A percentile compares a stretch with the other conserved stretches of the same genome.
These are phyloP conservation scores for Talaromyces pinophilus DNA, from an alignment of 2,329 filamentous ascomycete species.

Conservation along the genomic window DNA sequence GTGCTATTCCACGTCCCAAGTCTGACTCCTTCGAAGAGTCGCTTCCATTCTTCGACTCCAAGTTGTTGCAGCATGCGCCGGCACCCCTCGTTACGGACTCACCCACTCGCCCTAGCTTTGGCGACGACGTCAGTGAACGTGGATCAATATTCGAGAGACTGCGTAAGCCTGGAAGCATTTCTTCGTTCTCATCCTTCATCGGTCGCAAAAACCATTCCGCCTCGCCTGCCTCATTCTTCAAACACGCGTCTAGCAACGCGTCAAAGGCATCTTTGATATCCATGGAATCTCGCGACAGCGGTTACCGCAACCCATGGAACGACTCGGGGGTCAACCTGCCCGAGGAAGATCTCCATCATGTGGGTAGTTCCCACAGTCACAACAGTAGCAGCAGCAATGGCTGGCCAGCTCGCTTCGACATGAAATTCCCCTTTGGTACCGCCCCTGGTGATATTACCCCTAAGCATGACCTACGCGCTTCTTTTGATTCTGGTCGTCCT, in stretches of 20 bases:
- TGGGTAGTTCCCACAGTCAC: slow-evolving; percentile 59
- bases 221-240: slow-evolving; percentile 86
- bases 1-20: slow-evolving; percentile 95
- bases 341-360: slow-evolving; percentile 70
- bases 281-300: slow-evolving; percentile 91
- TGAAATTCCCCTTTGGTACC: slow-evolving; percentile 64
- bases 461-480: slow-evolving; percentile 78
- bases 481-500: slow-evolving; percentile 86
- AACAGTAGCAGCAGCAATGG: slow-evolving; percentile 63
- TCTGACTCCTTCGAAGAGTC: slow-evolving; percentile 98
- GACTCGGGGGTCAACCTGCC: slow-evolving; percentile 93
- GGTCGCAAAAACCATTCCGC: slow-evolving; percentile 93
- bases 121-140: slow-evolving; percentile 76
- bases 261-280: slow-evolving; percentile 96
- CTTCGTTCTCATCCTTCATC: slow-evolving; percentile 92
- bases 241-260: slow-evolving; percentile 81
- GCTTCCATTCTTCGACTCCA: slow-evolving; percentile 94
- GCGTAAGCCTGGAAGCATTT: slow-evolving; percentile 91
- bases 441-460: slow-evolving; percentile 77
- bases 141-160: slow-evolving; percentile 87
- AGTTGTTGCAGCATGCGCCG: slow-evolving; percentile 89
- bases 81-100: slow-evolving; percentile 79
- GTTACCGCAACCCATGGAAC: slow-evolving; percentile 97
- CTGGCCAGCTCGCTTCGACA: slow-evolving; percentile 59
- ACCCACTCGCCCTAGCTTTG: slow-evolving; percentile 81